phyloP scores from a whole-genome alignment of 129 eudicot species.

The Centrapalus pauciflorus region DNA sequence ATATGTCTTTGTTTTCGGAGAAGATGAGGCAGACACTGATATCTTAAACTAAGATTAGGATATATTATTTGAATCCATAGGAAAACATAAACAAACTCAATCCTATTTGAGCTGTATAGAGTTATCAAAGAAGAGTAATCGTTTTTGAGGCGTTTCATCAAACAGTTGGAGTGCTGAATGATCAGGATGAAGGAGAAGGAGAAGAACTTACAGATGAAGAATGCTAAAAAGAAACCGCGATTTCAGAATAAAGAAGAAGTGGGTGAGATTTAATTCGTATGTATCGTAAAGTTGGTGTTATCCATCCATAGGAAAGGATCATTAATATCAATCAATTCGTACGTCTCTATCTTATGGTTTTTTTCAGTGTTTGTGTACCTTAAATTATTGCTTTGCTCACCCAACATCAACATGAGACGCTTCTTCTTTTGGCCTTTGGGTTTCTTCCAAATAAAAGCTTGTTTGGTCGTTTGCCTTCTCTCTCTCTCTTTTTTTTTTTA shows the following conservation, averaged over 20 bases:
- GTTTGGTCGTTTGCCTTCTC: too few species aligned
- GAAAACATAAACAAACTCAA: too few species aligned
- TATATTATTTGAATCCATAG: not conserved
- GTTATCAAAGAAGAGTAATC: not conserved
- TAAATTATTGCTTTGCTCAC: not conserved
- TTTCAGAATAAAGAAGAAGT: not conserved
- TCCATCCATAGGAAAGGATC: not conserved
- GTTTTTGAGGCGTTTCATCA: conserved; percentile 1
- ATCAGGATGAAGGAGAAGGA: not conserved
- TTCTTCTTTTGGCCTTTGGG: not conserved
- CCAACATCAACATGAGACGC: not conserved
- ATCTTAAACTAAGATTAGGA: not conserved
- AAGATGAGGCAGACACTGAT: not conserved
- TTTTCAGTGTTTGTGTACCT: not conserved
- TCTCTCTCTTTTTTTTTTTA: too few species aligned
- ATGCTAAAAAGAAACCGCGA: not conserved
- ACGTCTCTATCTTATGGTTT: not conserved
- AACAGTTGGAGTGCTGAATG: conserved; percentile 11
- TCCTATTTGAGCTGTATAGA: too few species aligned
- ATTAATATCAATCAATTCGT: not conserved
- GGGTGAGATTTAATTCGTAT: not conserved
- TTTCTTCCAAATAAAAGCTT: too few species aligned
- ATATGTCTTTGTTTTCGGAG: not conserved
- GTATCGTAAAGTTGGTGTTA: not conserved
- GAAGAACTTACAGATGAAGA: conserved; percentile 6